Evolutionary conservation across 2,329 filamentous ascomycete species (phyloP).

Genomic region (Fusarium sp.): DNA sequence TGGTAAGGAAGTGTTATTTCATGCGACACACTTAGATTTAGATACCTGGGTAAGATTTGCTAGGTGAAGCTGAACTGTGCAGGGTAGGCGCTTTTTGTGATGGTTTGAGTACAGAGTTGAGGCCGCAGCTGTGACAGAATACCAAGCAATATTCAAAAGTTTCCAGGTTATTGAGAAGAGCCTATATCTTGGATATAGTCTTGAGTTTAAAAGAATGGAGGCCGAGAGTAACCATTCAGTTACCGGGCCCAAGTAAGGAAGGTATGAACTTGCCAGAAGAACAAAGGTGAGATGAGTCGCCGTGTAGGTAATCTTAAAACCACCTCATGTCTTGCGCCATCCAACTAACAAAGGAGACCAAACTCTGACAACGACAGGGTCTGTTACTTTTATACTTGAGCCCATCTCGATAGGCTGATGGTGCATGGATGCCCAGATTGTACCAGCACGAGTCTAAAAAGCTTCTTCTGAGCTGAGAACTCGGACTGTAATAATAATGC

Average conservation of each 20-base stretch:
- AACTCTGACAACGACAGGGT: conserved; percentile 47
- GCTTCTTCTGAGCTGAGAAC: conserved; percentile 28
- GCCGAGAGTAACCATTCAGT: background rate
- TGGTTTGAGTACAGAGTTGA: background rate
- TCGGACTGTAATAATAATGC: background rate
- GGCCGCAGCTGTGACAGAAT: background rate
- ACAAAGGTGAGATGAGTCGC: conserved; percentile 38
- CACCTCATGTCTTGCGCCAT: conserved; percentile 57
- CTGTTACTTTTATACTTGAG: conserved; percentile 53
- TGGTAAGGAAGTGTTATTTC: background rate
- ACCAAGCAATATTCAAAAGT: background rate
- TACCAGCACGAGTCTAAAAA: background rate
- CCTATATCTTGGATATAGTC: background rate
- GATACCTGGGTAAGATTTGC: background rate
- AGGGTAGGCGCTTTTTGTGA: conserved; percentile 18
- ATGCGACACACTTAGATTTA: background rate
- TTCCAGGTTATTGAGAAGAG: background rate
- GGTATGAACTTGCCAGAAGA: conserved; percentile 4
- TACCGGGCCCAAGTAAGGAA: background rate
- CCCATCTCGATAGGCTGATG: conserved; percentile 23
- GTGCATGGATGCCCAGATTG: background rate
- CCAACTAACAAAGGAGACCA: conserved; percentile 46
- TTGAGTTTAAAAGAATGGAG: background rate
- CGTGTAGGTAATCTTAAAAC: conserved; percentile 49
- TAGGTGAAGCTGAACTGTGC: background rate